Base-by-base conservation (phyloP, 2,329 filamentous ascomycete species). In the Thielaviopsis populi region DNA sequence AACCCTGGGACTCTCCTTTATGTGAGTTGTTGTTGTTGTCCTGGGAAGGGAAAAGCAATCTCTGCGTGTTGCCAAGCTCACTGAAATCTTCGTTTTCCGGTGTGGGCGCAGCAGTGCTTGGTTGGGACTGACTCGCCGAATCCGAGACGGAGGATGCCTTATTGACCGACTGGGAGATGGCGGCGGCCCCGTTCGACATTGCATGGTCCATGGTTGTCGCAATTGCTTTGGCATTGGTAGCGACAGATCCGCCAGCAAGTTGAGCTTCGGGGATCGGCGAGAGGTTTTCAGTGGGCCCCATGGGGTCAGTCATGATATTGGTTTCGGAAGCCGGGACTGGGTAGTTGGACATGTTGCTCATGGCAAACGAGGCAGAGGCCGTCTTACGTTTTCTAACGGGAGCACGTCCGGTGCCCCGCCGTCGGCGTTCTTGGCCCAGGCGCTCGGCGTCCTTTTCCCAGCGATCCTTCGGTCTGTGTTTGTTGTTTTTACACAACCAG, bases 401-500 rank as follows among this genome's bases (percentile, higher is more conserved):
- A 59, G 70, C 73, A 30, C 73, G 71, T 13, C 75, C 75, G 15
- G 75, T 75, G 10, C 76, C 74, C 64, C 77, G 76, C 72, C 77
- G 82, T 68, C 75, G 77, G 61, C 79, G 76, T 53, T 78, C 78
- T 68, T 80, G 80, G 33, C 76, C 77, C 1, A 82, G 73, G 41
- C 79, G 76, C 37, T 78, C 75, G 41, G 78, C 76, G 64, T 80
- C 80, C 67, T 83, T 88, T 68, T 87, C 86, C 92, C 92, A 99
- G 68, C 86, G 85, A 66, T 92, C 84, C 63, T 84, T 78, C 1
- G 94, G 94, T 8, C 94, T 85, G 77, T 95, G 94, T 27, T 77
- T 80, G 70, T 88, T 90, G 74, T 87, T 90, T 71, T 96, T 97
- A 66, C 86, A 85, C 69, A 99, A 85, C 90, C 91, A 99, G 50